Conservation (phyloP, 2,329 filamentous ascomycete species). For the Parastagonospora avenae region DNA sequence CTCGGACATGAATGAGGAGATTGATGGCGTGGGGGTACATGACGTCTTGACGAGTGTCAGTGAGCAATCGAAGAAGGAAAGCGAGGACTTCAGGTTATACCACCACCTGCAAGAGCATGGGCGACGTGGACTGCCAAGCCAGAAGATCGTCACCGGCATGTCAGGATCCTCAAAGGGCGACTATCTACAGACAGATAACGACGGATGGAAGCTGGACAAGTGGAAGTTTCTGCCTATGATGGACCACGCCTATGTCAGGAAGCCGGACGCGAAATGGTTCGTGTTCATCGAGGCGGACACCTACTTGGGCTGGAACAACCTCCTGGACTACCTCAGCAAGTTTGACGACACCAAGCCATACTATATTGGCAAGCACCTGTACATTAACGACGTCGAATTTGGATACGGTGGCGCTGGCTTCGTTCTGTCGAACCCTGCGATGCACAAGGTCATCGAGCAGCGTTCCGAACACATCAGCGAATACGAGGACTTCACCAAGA, state of each 20-base stretch:
- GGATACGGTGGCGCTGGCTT: constrained; percentile 54
- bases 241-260: constrained; percentile 51
- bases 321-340: constrained; percentile 47
- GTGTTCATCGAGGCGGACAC: constrained; percentile 48
- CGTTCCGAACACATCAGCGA: constrained; percentile 34
- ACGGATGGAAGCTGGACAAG: constrained; percentile 62
- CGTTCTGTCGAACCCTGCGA: constrained; percentile 49
- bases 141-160: constrained; percentile 35
- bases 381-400: constrained; percentile 52
- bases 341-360: constrained; percentile 47
- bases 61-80: constrained; percentile 41
- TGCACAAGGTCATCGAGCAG: constrained; percentile 42
- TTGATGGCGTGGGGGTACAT: constrained; percentile 56
- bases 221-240: constrained; percentile 65
- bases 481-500: constrained; percentile 45
- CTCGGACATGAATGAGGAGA: constrained; percentile 63
- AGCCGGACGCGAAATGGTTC: constrained; percentile 45
- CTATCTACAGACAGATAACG: constrained; percentile 41
- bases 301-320: constrained; percentile 44
- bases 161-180: constrained; percentile 43
- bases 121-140: constrained; percentile 46
- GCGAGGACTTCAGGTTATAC: constrained; percentile 60
- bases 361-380: constrained; percentile 52
- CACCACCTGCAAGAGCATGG: constrained; percentile 54
- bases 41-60: constrained; percentile 53